Evolutionary conservation across 306 rosid genomes (phyloP).

Genomic region (Fragaria nilgerrensis): DNA sequence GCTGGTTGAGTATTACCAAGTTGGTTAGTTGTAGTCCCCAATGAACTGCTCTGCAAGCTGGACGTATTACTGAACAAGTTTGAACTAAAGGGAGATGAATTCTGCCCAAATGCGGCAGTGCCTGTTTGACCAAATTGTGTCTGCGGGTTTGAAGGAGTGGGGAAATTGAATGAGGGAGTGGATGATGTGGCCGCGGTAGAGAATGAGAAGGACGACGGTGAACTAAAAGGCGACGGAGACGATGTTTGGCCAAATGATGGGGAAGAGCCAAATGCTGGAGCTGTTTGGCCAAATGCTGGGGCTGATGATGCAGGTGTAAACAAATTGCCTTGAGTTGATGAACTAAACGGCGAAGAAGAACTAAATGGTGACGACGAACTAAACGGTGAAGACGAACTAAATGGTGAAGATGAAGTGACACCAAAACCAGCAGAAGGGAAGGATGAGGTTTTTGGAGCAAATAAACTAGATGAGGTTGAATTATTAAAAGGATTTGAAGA

Average conservation of each 20-base stretch:
- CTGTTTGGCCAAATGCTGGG: slow-evolving; percentile 27
- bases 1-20: slow-evolving; percentile 53
- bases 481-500: slow-evolving; percentile 62
- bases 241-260: slow-evolving; percentile 37
- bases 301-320: slow-evolving; percentile 43
- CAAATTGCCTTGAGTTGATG: slow-evolving; percentile 46
- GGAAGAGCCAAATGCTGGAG: slow-evolving; percentile 15
- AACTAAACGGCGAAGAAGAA: slow-evolving; percentile 51
- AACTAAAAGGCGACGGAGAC: slow-evolving; percentile 49
- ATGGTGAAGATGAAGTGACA: slow-evolving; percentile 22
- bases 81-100: slow-evolving; percentile 37
- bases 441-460: slow-evolving; percentile 57
- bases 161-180: slow-evolving; percentile 55
- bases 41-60: slow-evolving; percentile 47
- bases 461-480: slow-evolving; percentile 52
- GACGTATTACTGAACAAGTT: slow-evolving; percentile 53
- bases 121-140: slow-evolving; percentile 48
- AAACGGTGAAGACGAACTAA: slow-evolving; percentile 55
- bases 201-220: slow-evolving; percentile 44
- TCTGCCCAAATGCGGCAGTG: slow-evolving; percentile 54
- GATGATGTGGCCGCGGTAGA: slow-evolving; percentile 46
- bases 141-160: slow-evolving; percentile 50
- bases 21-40: slow-evolving; percentile 47
- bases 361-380: slow-evolving; percentile 50
- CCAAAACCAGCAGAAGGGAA: slow-evolving; percentile 54